Evolutionary conservation across 306 rosid genomes (phyloP), one percentile per base, ranked within the genome.

Genomic region (Cucurbita argyrosperma): DNA sequence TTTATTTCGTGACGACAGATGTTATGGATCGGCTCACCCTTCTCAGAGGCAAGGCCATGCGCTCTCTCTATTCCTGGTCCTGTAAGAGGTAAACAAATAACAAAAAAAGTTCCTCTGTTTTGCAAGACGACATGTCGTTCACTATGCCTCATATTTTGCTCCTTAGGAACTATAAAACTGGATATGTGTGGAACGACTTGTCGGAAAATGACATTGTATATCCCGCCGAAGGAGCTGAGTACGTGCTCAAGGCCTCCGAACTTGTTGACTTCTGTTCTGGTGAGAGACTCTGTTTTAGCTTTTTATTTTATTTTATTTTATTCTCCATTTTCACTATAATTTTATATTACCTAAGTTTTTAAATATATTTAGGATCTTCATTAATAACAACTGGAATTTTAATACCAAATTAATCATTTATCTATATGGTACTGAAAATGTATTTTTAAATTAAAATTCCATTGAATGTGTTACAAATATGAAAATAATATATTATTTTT

Each of bases 111-210:
- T 57, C 40, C 70, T 51, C 10, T 35, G 4, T 23, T 30, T 4
- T 16, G 13, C 3, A 30, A 10, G 1, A 26, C 10, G 6, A 63
- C 49, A 19, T 30, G 19, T 72, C 47, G 42, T 57, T 1, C 0
- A 12, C 14, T 10, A 16, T 21, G 12, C 23, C 35, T 19, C 1
- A 7, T 2, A 0, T 39, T n/a, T 42, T 4, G 1, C 12, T 54
- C 14, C 4, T 64, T 66, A 90, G 98, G 87, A 89, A 84, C 85
- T 93, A 90, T 46, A 93, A 87, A 84, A 87, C 78, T 15, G 96
- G 98, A 18, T 93, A 87, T 79, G 93, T 93, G 68, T 92, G 98
- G 98, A 84, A 80, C 67, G 98, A 92, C 46, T 84, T 92, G 80
- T 85, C 89, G 54, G 86, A 80, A 21, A 82, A 80, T 59, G 98